Evolutionary conservation across 805 yeast species (phyloP).

Genomic region (Torulaspora gathmanii): DNA sequence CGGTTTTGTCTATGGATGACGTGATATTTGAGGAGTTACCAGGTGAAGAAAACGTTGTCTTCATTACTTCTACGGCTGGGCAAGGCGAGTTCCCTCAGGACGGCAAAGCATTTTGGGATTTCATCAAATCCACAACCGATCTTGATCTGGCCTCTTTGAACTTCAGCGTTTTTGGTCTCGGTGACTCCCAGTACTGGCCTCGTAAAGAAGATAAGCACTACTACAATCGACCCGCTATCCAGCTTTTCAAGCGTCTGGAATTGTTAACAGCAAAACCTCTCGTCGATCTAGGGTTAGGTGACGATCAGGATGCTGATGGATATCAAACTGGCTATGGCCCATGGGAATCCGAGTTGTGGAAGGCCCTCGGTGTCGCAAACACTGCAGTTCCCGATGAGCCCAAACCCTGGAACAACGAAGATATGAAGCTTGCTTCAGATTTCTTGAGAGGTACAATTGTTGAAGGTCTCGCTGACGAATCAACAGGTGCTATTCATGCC

Average conservation of each 20-base stretch:
- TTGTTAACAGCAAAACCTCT: slow-evolving; percentile 71
- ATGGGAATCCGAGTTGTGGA: slow-evolving; percentile 87
- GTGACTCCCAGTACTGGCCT: slow-evolving; percentile 96
- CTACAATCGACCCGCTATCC: slow-evolving; percentile 86
- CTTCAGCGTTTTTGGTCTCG: slow-evolving; percentile 82
- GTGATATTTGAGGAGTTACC: slow-evolving; percentile 70
- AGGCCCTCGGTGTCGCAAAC: slow-evolving; percentile 78
- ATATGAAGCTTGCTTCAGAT: slow-evolving; percentile 83
- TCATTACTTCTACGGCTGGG: slow-evolving; percentile 87
- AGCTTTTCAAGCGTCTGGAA: slow-evolving; percentile 58
- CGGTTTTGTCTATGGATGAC: slow-evolving; percentile 58
- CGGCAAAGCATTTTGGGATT: slow-evolving; percentile 69
- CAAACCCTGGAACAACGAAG: slow-evolving; percentile 91
- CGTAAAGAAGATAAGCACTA: slow-evolving; percentile 91
- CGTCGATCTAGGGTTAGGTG: slow-evolving; percentile 81
- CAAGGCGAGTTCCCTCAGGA: slow-evolving; percentile 92
- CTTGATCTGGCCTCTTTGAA: slow-evolving; percentile 61
- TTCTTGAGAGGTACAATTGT: slow-evolving; percentile 90
- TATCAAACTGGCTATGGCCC: slow-evolving; percentile 82
- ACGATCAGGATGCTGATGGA: slow-evolving; percentile 97
- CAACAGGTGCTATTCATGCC: slow-evolving; percentile 89
- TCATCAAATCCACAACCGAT: slow-evolving; percentile 56
- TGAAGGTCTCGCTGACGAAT: slow-evolving; percentile 71
- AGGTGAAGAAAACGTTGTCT: slow-evolving; percentile 54
- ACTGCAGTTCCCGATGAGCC: slow-evolving; percentile 84